Base-by-base conservation (phyloP, 2,329 filamentous ascomycete species). In the Penicillium sumatraense region DNA sequence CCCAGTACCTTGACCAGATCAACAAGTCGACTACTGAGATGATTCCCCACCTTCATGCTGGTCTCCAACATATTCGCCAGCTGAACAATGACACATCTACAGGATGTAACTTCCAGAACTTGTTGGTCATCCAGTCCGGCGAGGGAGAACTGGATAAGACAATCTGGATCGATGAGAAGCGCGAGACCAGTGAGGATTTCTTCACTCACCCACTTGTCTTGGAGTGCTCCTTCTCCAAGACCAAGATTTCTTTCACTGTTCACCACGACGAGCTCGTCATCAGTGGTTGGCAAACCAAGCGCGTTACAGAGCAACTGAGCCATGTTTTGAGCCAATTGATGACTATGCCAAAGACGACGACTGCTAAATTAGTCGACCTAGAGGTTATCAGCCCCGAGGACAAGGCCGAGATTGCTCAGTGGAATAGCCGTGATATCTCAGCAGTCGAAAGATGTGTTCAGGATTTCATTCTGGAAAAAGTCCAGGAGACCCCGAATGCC, bases 261-360 rank as follows among this genome's bases (percentile, higher is more conserved):
- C 86, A 86, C 62, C 88, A 88, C 62, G 86, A 89, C 64, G 85
- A 84, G 20, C 81, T 81, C n/a, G 80, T 81, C 0, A 80, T 89
- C 16, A 75, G 75, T 16, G 76, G 73, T 27, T 70, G 74, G 21
- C 77, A 80, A 16, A 83, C 87, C 72, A 74, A 86, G 62, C 75
- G 77, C 27, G 80, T 85, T 5, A 70, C 87, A 10, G 68, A 72
- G 1, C 83, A 87, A 57, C 75, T 89, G 11, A 58, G 58, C 10
- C 67, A 67, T 41, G 65, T 76, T 5, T 57, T 76, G 11, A 56
- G 65, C 6, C 74, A 76, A 49, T 58, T 76, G 13, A 62, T 69
- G n/a, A 51, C 63, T 2, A 48, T 66, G n/a, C 54, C 56, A 2
- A 64, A 67, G 48, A 53, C 56, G 1, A 66, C 64, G 29, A 53